These are phyloP conservation scores for Penicillium subrubescens DNA, from an alignment of 495 filamentous ascomycete genomes.

Conservation along the genomic window DNA sequence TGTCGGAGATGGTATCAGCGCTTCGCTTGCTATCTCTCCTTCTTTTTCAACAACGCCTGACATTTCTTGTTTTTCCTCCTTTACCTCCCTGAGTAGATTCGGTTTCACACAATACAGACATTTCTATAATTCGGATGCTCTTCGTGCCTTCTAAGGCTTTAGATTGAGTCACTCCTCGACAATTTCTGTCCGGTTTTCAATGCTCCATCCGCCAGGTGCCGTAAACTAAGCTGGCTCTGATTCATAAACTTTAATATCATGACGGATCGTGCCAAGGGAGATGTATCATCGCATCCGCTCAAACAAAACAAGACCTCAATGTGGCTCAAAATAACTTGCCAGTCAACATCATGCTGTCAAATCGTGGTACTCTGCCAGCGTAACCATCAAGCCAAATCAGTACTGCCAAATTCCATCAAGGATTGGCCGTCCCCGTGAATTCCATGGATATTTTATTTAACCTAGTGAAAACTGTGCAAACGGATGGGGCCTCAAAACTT, in stretches of 20 bases:
- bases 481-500: background rate
- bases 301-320: background rate
- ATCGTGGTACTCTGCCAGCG: background rate
- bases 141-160: background rate
- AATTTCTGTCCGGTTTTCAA: background rate
- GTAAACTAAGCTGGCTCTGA: background rate
- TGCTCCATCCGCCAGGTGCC: background rate
- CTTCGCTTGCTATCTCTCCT: background rate
- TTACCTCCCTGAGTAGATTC: background rate
- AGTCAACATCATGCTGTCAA: background rate
- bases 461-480: background rate
- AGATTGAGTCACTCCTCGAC: background rate
- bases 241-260: background rate
- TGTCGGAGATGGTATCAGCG: background rate
- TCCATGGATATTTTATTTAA: background rate
- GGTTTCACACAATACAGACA: background rate
- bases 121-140: background rate
- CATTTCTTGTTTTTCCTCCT: background rate
- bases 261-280: background rate
- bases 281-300: background rate
- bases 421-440: background rate
- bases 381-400: background rate
- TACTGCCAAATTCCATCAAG: background rate
- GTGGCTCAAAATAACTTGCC: background rate
- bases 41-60: background rate